Base-by-base conservation (phyloP, 129 eudicot species). In the Tagetes patula region DNA sequence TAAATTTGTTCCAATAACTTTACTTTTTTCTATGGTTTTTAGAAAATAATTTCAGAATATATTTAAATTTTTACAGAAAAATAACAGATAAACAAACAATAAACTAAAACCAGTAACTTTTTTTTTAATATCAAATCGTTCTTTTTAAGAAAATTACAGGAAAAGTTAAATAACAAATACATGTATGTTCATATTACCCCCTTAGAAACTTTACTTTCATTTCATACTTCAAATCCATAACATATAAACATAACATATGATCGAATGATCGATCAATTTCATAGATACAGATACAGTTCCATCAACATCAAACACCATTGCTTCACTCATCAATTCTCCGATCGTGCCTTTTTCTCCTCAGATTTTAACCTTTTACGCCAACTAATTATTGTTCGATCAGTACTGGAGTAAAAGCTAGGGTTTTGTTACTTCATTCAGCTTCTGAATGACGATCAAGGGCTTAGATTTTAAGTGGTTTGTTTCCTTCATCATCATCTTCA, bases 401-500 rank as follows among this genome's bases (percentile, higher is more conserved):
- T 20, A 48, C 76, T 67, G 82, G 71, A 76, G 79, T 67, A 48
- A 71, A 66, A 63, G 70, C 66, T 80, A 80, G 87, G 84, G 84
- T 75, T 83, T 79, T 67, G 40, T 37, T 65, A 54, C 41, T 14
- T 59, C 62, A 69, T 69, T 69, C 47, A 14, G 33, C 69, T 49
- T 62, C 67, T 45, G 10, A 10, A 88, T 88, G 95, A 84, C 95
- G 38, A 80, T 86, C 75, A 64, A 79, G 53, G 87, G 92, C 64
- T 82, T 81, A 10, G 89, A 87, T 79, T 84, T 87, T 75, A 87
- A 87, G 76, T 87, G 92, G 92, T 87, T 31, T 46, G 85, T 78
- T 67, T 61, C 7, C 70, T 4, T 70, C 30, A 14, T 42, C 67
- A 14, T 39, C 41, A 20, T 20, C 27, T 20, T 20, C 27, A 20